Base-by-base conservation (phyloP, 1,284 basidiomycete species). In the Cryptococcus jaspeensis region DNA sequence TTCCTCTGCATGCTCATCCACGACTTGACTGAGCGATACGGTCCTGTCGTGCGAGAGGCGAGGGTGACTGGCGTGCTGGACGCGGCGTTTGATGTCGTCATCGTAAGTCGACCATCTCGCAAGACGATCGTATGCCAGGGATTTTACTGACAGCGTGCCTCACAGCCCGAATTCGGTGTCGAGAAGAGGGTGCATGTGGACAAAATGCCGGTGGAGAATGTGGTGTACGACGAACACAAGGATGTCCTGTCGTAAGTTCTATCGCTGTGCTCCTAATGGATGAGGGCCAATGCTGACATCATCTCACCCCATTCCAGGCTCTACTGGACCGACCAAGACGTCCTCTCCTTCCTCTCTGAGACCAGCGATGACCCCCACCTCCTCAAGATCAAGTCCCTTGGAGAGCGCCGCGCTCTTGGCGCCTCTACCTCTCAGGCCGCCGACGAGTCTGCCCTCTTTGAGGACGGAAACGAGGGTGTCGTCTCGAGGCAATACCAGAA, bases 181-280 rank as follows among this genome's bases (percentile, higher is more conserved):
- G 96, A 99, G 81, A 99, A 99, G 83, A 85, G 95, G 47, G 92
- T 98, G 3, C 95, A 99, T 70, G 90, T 95, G 47, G 96, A 99
- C 76, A 93, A 98, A 79, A 96, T 99, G 87, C 95, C 96, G 16
- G 90, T 95, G 54, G 90, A 94, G 87, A 95, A 94, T 69, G 89
- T 91, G 67, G 89, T 93, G 50, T 93, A 92, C 71, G 94, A 98
- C 70, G 94, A 97, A 78, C 89, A 93, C 76, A 83, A 83, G 11
- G 88, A 95, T 76, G 85, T 88, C 18, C 84, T 99, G 12, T 74
- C 73, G 65, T 74, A 48, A 59, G 57, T 47, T n/a, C 32, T 16
- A 22, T 25, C 3, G 16, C 12, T 40, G 20, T 46, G 13, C 8
- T 25, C 16, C 16, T 18, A 25, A 25, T 47, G 41, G 25, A 87